A percentile compares a stretch with the other conserved stretches of the same genome.
Conservation (phyloP, 768 basidiomycete species). For the Strobilomyces echinocephalus region DNA sequence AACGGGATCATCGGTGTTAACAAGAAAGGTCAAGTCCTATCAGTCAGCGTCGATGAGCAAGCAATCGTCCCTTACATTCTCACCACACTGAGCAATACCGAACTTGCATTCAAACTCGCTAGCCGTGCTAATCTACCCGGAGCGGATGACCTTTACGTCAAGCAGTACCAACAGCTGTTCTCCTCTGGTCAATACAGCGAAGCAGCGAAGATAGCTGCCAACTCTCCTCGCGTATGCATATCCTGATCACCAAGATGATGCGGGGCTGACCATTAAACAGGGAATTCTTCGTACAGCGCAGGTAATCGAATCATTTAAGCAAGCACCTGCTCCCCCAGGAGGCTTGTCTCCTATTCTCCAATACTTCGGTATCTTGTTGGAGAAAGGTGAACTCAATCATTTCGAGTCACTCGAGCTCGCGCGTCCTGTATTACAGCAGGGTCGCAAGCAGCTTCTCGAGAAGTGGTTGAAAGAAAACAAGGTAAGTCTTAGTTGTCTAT, state of each 20-base stretch:
- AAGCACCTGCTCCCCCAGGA: slow-evolving; percentile 85
- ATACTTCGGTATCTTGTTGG: slow-evolving; percentile 97
- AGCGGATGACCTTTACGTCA: slow-evolving; percentile 93
- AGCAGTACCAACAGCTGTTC: slow-evolving; percentile 92
- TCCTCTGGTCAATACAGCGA: slow-evolving; percentile 83
- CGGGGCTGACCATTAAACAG: slow-evolving; percentile 34
- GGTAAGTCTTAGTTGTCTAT: slow-evolving; percentile 37
- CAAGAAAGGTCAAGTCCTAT: slow-evolving; percentile 98
- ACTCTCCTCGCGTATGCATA: slow-evolving; percentile 79
- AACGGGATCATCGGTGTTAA: slow-evolving; percentile 99
- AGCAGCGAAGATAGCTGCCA: slow-evolving; percentile 96
- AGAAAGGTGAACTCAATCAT: slow-evolving; percentile 97
- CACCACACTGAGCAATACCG: slow-evolving; percentile 90
- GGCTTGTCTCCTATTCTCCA: slow-evolving; percentile 93
- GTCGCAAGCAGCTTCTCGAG: slow-evolving; percentile 93
- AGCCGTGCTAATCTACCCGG: slow-evolving; percentile 95
- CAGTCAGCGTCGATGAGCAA: slow-evolving; percentile 94
- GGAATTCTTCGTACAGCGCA: slow-evolving; percentile 92
- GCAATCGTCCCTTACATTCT: slow-evolving; percentile 95
- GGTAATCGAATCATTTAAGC: slow-evolving; percentile 97
- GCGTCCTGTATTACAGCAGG: slow-evolving; percentile 91
- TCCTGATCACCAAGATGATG: not conserved
- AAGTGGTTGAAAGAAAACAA: slow-evolving; percentile 99
- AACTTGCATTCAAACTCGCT: slow-evolving; percentile 96
- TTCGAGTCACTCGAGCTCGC: slow-evolving; percentile 94